Evolutionary conservation across 805 yeast species (phyloP).

Genomic region (Teunomyces lycoperdinae): DNA sequence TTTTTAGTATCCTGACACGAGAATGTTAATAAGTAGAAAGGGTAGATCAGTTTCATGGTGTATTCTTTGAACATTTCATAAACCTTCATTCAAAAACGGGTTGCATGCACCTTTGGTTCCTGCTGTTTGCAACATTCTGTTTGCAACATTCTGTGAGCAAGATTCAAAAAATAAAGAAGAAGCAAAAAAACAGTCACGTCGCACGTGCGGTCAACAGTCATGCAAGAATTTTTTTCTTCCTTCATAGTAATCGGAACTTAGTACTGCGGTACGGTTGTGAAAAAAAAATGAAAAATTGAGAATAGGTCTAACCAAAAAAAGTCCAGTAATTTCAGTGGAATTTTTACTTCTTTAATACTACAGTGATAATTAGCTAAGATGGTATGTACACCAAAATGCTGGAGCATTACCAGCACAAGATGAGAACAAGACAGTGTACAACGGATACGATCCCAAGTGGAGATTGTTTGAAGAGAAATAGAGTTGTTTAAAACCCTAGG

Average conservation of each 20-base stretch:
- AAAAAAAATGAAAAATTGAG: constrained; percentile 4
- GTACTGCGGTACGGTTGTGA: constrained; percentile 3
- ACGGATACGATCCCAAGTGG: background rate
- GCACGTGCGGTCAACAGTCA: background rate
- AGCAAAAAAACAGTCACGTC: background rate
- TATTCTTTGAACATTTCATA: too few relatives aligned
- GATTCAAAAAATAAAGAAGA: too few relatives aligned
- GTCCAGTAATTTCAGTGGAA: constrained; percentile 1
- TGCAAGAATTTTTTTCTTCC: background rate
- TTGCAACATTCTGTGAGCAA: too few relatives aligned
- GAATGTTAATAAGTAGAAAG: too few relatives aligned
- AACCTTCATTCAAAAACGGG: too few relatives aligned
- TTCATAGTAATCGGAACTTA: background rate
- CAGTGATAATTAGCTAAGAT: constrained; percentile 28
- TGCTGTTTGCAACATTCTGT: too few relatives aligned
- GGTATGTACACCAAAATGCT: constrained; percentile 24
- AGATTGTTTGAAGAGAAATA: background rate
- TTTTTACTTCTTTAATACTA: constrained; percentile 8
- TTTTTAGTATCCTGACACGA: too few relatives aligned
- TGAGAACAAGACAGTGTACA: background rate
- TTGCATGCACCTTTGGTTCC: too few relatives aligned
- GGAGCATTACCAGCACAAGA: background rate
- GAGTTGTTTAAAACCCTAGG: too few relatives aligned
- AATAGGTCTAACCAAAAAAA: background rate
- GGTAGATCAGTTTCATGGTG: too few relatives aligned